Conservation (phyloP, 257 asterid genomes). For the Knoxia roxburghii region DNA sequence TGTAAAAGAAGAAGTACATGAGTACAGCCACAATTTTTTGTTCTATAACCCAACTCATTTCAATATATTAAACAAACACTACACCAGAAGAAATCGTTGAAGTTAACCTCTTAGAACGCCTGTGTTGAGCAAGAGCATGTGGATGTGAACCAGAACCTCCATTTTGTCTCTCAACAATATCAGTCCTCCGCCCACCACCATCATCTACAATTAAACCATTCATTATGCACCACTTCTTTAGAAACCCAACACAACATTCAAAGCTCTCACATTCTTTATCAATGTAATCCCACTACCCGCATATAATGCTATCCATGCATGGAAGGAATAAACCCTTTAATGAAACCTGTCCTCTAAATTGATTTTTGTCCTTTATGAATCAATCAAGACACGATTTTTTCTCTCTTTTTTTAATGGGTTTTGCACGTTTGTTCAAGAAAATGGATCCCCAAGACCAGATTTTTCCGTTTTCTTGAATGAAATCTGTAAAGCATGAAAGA, state of each 20-base stretch:
- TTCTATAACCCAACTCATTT: neutral
- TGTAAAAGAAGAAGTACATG: neutral
- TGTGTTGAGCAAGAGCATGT: constrained; percentile 33
- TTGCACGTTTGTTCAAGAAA: constrained; percentile 4
- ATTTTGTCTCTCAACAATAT: constrained; percentile 21
- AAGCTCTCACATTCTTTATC: constrained; percentile 15
- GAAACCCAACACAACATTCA: constrained; percentile 17
- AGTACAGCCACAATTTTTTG: neutral
- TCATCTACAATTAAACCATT: constrained; percentile 30
- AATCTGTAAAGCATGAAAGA: neutral
- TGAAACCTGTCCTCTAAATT: constrained; percentile 4
- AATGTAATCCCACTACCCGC: constrained; percentile 4
- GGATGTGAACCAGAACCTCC: constrained; percentile 24
- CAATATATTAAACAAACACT: neutral
- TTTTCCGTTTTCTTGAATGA: neutral
- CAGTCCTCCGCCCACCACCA: constrained; percentile 26
- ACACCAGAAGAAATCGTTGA: neutral
- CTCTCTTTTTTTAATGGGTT: neutral
- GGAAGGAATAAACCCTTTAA: constrained; percentile 14
- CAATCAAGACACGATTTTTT: neutral
- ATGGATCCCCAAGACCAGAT: neutral
- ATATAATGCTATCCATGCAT: neutral
- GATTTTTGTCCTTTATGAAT: neutral
- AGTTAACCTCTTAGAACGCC: constrained; percentile 47
- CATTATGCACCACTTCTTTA: constrained; percentile 24